Evolutionary conservation across 257 asterid species (phyloP).

Genomic region (Solanum stenotomum): DNA sequence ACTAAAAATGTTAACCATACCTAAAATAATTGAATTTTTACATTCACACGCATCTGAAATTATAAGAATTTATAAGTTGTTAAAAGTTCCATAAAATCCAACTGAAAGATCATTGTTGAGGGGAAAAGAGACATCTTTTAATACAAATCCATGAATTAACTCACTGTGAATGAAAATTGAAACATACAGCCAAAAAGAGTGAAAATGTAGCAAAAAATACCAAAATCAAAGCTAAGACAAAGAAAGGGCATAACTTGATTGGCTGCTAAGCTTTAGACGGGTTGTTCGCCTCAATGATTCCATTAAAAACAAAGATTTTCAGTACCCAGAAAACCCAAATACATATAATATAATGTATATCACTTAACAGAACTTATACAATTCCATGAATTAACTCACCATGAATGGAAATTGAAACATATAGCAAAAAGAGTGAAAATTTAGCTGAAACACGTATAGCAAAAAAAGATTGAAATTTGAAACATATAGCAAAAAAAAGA

Average conservation of each 20-base stretch:
- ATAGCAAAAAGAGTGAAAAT: not conserved
- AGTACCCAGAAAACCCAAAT: not conserved
- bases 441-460: not conserved
- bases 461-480: not conserved
- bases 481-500: not conserved
- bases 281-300: not conserved
- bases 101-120: not conserved
- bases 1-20: not conserved
- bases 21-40: not conserved
- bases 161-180: not conserved
- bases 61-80: not conserved
- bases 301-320: not conserved
- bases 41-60: not conserved
- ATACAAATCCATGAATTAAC: not conserved
- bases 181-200: not conserved
- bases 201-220: not conserved
- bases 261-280: not conserved
- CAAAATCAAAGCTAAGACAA: not conserved
- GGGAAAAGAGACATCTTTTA: not conserved
- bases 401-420: not conserved
- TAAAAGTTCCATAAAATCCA: not conserved
- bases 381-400: not conserved
- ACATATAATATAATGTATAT: not conserved
- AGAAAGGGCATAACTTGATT: not conserved
- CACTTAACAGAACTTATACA: not conserved